Base-by-base conservation (phyloP, 2,329 filamentous ascomycete genomes). In the Xenosphaeropsis pyriputrescens region DNA sequence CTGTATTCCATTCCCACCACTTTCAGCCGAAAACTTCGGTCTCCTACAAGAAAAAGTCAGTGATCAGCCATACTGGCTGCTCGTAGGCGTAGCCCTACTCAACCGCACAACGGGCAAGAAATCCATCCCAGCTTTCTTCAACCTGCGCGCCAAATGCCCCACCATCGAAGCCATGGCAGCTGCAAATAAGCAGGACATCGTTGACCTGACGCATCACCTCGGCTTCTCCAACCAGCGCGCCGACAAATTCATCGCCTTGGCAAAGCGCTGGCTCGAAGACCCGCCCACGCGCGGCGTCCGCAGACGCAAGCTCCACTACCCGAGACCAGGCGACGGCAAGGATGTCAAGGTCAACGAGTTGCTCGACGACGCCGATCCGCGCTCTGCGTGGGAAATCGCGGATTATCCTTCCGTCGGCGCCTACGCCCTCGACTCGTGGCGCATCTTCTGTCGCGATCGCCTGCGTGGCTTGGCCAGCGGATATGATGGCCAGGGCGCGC, bases 351-450 rank as follows among this genome's bases (percentile, higher is more conserved):
- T 57, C 3, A 56, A 57, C 9, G 70, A 72, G 45, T 54, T 61
- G 6, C 43, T 74, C 13, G 57, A 61, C 16, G 64, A 68, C 39
- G 62, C 65, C 2, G 53, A 55, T 39, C 29, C 41, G 5, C 42
- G 51, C 6, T 34, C 30, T 19, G 53, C 72, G 0, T 93, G 85
- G 77, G 88, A 95, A 51, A 81, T 94, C 42, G 85, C 80, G 0
- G 84, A 93, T 55, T 62, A 95, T 40, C 86, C 85, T 0, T 77
- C 84, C 38, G n/a, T 17, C 9, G 84, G 86, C 13, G 67, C 75
- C 2, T 95, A 95, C 56, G 82, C 85, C 0, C 64, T 89, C 35
- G 88, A 95, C 57, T 88, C 81, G 51, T 95, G 85, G 83, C 75
- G 88, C 3, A 94, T 95, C 45, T 95, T 95, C 57, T 94, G 85